Evolutionary conservation across 78 protist species (phyloP).

Genomic region (Monosiga brevicollis): DNA sequence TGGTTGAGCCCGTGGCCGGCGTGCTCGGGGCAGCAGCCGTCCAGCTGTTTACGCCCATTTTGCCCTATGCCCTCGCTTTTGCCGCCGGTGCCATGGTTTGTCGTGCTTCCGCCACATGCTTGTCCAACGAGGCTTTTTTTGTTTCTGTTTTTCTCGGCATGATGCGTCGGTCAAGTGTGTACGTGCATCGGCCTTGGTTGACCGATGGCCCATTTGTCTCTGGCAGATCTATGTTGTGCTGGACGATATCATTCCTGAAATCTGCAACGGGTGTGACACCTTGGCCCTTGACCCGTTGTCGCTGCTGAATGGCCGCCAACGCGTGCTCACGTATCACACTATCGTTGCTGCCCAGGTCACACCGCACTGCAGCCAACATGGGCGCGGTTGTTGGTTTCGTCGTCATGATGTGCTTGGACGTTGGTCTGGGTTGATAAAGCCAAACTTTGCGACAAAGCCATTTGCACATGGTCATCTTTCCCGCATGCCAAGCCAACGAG

Average conservation of each 20-base stretch:
- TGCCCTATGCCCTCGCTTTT: constrained; percentile 33
- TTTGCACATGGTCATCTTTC: too few species aligned
- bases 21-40: constrained; percentile 22
- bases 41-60: background rate
- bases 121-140: too few species aligned
- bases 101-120: too few species aligned
- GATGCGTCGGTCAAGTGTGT: too few species aligned
- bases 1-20: constrained; percentile 38
- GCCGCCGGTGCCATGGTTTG: constrained; percentile 51
- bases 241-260: constrained; percentile 30
- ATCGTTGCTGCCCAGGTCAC: background rate
- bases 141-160: too few species aligned
- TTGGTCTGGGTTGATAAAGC: constrained; percentile 34
- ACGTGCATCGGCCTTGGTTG: too few species aligned
- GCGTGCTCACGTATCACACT: background rate
- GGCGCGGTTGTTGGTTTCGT: constrained; percentile 27
- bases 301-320: background rate
- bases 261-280: background rate
- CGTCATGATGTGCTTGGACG: constrained; percentile 40
- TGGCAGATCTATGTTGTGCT: constrained; percentile 27
- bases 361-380: background rate
- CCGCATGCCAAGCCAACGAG: too few species aligned
- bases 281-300: background rate
- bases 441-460: too few species aligned
- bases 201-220: too few species aligned